A percentile compares a stretch with the other conserved stretches of the same genome.
These are phyloP conservation scores for Lantana camara DNA, from an alignment of 257 asterid genomes.

Conservation along the genomic window DNA sequence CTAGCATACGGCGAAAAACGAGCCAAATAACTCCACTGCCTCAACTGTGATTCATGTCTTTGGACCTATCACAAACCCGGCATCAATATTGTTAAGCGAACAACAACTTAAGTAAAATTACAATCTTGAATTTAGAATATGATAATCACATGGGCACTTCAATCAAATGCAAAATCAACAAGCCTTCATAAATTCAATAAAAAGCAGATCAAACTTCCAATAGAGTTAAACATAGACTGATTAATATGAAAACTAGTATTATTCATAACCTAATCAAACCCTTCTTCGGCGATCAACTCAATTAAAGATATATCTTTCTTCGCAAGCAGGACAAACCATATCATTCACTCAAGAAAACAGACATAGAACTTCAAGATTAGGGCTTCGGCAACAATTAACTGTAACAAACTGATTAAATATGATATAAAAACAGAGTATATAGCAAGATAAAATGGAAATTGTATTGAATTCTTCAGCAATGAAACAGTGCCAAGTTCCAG, in stretches of 20 bases:
- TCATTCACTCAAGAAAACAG: not conserved
- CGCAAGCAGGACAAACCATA: slow-evolving; percentile 13
- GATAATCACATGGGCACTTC: not conserved
- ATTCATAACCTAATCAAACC: slow-evolving; percentile 4
- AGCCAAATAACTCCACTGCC: slow-evolving; percentile 57
- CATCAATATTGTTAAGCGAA: not conserved
- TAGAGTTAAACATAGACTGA: slow-evolving; percentile 11
- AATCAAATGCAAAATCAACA: too few relatives aligned
- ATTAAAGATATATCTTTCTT: slow-evolving; percentile 9
- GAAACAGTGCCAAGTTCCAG: too few relatives aligned
- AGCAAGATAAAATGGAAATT: too few relatives aligned
- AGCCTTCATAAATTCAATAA: not conserved
- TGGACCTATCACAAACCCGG: slow-evolving; percentile 48
- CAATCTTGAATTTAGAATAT: not conserved
- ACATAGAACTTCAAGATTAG: slow-evolving; percentile 35
- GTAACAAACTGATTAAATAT: too few relatives aligned
- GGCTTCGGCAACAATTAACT: slow-evolving; percentile 39
- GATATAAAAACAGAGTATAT: too few relatives aligned
- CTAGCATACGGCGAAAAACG: slow-evolving; percentile 41
- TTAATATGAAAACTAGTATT: not conserved
- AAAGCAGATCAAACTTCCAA: slow-evolving; percentile 17
- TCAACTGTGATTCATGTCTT: slow-evolving; percentile 59
- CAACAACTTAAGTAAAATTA: not conserved
- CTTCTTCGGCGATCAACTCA: slow-evolving; percentile 1
- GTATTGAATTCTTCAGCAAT: too few relatives aligned